Evolutionary conservation across 768 basidiomycete species (phyloP), one percentile per base, ranked within the genome.

Genomic region (Lentinula sp.): DNA sequence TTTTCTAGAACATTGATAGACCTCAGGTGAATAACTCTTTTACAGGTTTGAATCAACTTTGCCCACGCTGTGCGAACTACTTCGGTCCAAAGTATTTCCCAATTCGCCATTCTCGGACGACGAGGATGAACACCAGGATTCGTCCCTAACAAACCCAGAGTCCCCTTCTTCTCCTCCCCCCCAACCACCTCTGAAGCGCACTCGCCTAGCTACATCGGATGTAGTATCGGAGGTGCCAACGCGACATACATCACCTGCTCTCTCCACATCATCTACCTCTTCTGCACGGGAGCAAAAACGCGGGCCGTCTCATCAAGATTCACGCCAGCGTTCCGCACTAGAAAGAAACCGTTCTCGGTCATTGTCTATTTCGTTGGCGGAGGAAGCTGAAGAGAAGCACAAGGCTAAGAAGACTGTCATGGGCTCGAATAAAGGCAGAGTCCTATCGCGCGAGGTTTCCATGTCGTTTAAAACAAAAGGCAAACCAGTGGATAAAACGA

Each of bases 371-470:
- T 84, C 88, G 0, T 78, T 91, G 5, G 84, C 85, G 8, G 83
- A 85, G 63, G 88, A 90, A 65, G 72, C 73, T 55, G 80, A 79
- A 7, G 69, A 61, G 62, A 67, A 76, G 65, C 74, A 75, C 67
- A 76, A 70, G 7, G 71, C 70, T 3, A 70, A 68, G 4, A 75
- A 73, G 34, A 70, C 69, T 32, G 70, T 70, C 0, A 67, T 72
- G n/a, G 69, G 68, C 1, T 69, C 70, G 13, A 83, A 83, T 67
- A 83, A 82, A 63, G 78, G 81, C 9, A 52, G 48, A 31, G 73
- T 81, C 1, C 71, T 90, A n/a, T 84, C 78, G 61, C 80, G 87
- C 35, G 88, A 91, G 68, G 78, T 91, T 63, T 91, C 87, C 72
- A 92, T 91, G 89, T 84, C 85, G 16, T 61, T 63, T 61, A 61